Evolutionary conservation across 768 basidiomycete species (phyloP).

Genomic region (Auriscalpium orientale): DNA sequence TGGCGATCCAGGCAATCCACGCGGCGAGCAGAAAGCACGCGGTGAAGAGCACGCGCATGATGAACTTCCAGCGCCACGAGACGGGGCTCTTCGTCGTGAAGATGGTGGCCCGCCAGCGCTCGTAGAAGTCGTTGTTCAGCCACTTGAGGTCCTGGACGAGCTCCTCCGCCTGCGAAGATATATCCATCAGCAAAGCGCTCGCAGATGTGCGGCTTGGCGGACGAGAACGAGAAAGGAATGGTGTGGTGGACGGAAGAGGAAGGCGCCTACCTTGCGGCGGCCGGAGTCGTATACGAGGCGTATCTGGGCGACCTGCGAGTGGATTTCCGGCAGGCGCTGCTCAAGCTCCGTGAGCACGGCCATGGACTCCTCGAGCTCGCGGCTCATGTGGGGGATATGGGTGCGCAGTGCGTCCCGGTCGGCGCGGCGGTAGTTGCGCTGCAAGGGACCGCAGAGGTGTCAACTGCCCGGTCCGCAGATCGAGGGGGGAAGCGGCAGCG

Average conservation of each 20-base stretch:
- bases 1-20: conserved; percentile 51
- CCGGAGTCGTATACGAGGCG: conserved; percentile 66
- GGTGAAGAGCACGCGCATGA: conserved; percentile 39
- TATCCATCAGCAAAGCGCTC: background rate
- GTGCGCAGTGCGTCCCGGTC: conserved; percentile 43
- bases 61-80: conserved; percentile 59
- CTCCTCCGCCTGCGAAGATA: conserved; percentile 43
- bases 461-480: background rate
- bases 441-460: background rate
- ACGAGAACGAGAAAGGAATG: conserved; percentile 1
- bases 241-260: background rate
- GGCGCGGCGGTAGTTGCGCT: conserved; percentile 56
- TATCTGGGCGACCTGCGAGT: conserved; percentile 54
- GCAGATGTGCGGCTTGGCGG: background rate
- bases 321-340: conserved; percentile 52
- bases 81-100: conserved; percentile 70
- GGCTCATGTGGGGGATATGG: conserved; percentile 56
- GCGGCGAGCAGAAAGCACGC: conserved; percentile 48
- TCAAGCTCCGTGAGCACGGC: conserved; percentile 50
- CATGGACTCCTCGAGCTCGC: conserved; percentile 55
- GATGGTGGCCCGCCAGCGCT: conserved; percentile 66
- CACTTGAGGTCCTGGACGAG: conserved; percentile 62
- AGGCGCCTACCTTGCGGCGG: conserved; percentile 45
- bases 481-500: conserved; percentile 12
- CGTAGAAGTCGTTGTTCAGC: conserved; percentile 74